Conservation (phyloP, 139 green algal genomes). For the Coccomyxa sp. region DNA sequence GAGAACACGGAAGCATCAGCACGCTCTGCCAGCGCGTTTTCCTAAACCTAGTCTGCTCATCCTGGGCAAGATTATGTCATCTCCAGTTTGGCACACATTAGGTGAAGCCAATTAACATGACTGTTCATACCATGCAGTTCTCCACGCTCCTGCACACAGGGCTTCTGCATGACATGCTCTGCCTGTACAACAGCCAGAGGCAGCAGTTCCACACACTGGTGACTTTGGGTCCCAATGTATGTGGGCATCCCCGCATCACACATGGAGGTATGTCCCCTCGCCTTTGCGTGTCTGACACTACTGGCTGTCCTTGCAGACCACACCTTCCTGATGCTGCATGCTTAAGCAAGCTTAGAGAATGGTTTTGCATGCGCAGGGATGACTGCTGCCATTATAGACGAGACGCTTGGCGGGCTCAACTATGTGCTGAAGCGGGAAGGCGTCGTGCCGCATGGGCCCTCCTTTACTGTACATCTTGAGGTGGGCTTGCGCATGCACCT, state of each 20-base stretch:
- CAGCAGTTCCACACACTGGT: slow-evolving; percentile 28
- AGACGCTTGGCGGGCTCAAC: slow-evolving; percentile 38
- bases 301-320: not conserved
- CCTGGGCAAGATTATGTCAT: too few relatives aligned
- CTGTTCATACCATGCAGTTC: slow-evolving; percentile 16
- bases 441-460: slow-evolving; percentile 20
- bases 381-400: slow-evolving; percentile 38
- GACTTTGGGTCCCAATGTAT: slow-evolving; percentile 34
- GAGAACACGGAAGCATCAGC: too few relatives aligned
- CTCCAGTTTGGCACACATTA: too few relatives aligned
- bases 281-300: not conserved
- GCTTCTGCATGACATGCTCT: slow-evolving; percentile 33
- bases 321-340: not conserved
- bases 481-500: not conserved
- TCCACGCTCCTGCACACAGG: slow-evolving; percentile 16
- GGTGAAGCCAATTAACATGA: not conserved
- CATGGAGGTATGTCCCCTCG: slow-evolving; percentile 20
- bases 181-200: slow-evolving; percentile 15
- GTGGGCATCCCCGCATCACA: slow-evolving; percentile 27
- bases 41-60: too few relatives aligned
- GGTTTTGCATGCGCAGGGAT: slow-evolving; percentile 4
- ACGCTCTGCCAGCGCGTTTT: too few relatives aligned
- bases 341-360: not conserved
- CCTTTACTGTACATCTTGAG: slow-evolving; percentile 33
- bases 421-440: slow-evolving; percentile 36